A percentile compares a stretch with the other conserved stretches of the same genome.
Evolutionary conservation across 2,329 filamentous ascomycete species (phyloP).

Genomic region (Phyllosticta citriasiana): DNA sequence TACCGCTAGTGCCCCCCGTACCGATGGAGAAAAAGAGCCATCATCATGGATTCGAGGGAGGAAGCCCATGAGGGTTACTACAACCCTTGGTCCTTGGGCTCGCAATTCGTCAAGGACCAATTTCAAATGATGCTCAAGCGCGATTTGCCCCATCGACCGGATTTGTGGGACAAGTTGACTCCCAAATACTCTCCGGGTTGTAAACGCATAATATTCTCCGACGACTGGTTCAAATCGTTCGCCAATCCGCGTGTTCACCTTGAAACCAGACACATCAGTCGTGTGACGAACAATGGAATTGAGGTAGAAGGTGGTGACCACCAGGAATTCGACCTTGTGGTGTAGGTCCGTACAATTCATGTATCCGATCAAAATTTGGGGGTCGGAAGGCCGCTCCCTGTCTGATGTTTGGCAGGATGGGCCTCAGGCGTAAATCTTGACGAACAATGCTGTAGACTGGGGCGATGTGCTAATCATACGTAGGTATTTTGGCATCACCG

Average conservation of each 20-base stretch:
- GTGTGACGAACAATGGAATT: conserved; percentile 39
- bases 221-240: conserved; percentile 47
- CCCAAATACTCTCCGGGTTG: conserved; percentile 47
- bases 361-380: conserved; percentile 45
- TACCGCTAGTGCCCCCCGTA: conserved; percentile 43
- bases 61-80: conserved; percentile 35
- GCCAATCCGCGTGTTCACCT: conserved; percentile 38
- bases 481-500: conserved; percentile 38
- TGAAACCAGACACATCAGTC: conserved; percentile 40
- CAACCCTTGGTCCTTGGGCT: conserved; percentile 30
- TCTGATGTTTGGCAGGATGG: conserved; percentile 45
- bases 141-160: conserved; percentile 38
- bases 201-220: conserved; percentile 44
- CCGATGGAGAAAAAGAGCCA: conserved; percentile 40
- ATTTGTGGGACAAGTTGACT: conserved; percentile 44
- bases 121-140: conserved; percentile 32
- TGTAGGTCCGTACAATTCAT: conserved; percentile 50
- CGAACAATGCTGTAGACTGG: too few species aligned
- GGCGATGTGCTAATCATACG: background rate
- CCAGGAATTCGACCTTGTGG: conserved; percentile 45
- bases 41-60: conserved; percentile 48
- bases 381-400: conserved; percentile 33
- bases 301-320: conserved; percentile 32
- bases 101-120: conserved; percentile 30
- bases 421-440: conserved; percentile 20